Percentiles rank a stretch among this genome's conserved stretches.
These are phyloP conservation scores for Pyronema omphalodes DNA, from an alignment of 495 filamentous ascomycete genomes.

Conservation along the genomic window DNA sequence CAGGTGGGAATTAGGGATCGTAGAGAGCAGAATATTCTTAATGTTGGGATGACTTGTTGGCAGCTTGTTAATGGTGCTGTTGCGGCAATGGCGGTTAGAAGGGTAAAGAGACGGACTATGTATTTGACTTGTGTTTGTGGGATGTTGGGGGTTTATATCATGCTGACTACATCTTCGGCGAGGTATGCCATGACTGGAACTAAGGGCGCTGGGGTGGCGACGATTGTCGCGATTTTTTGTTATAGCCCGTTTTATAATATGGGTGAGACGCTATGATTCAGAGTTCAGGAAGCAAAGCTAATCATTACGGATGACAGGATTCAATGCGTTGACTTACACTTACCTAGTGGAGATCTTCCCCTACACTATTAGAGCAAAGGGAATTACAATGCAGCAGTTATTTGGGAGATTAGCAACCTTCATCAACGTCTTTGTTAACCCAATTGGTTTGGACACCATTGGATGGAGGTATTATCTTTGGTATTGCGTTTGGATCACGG, in stretches of 20 bases:
- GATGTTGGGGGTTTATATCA: constrained; percentile 37
- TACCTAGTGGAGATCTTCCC: constrained; percentile 50
- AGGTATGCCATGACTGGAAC: constrained; percentile 31
- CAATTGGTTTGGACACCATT: constrained; percentile 39
- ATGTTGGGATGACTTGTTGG: constrained; percentile 42
- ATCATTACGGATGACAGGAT: background rate
- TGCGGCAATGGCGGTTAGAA: constrained; percentile 34
- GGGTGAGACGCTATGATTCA: constrained; percentile 31
- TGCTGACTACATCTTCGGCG: constrained; percentile 41
- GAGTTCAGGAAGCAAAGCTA: background rate
- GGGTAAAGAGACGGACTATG: constrained; percentile 38
- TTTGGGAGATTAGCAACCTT: constrained; percentile 38
- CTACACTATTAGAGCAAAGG: constrained; percentile 39
- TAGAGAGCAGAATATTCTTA: constrained; percentile 35
- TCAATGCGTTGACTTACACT: constrained; percentile 23
- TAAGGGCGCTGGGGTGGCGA: constrained; percentile 30
- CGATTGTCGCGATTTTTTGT: constrained; percentile 44
- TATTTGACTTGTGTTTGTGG: constrained; percentile 37
- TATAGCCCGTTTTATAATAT: constrained; percentile 49
- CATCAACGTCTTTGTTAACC: constrained; percentile 47
- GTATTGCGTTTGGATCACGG: constrained; percentile 42
- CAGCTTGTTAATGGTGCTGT: constrained; percentile 33
- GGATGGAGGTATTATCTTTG: constrained; percentile 45
- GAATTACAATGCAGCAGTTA: constrained; percentile 45
- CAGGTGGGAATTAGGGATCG: constrained; percentile 33